Evolutionary conservation across 768 basidiomycete species (phyloP).

Genomic region (Lentinula boryana): DNA sequence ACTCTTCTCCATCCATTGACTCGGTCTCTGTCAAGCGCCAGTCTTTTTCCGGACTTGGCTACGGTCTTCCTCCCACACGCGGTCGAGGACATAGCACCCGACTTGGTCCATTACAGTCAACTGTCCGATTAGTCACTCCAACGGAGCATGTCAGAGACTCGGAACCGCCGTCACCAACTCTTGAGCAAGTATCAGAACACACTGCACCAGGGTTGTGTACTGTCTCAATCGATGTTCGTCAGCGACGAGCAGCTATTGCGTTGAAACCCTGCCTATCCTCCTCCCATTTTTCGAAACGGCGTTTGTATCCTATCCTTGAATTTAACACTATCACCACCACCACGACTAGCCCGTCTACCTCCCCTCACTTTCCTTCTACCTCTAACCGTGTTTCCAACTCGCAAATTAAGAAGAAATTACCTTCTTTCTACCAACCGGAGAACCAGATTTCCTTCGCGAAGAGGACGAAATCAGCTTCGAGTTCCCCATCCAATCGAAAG

Average conservation of each 20-base stretch:
- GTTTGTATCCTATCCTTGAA: background rate
- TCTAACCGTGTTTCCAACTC: background rate
- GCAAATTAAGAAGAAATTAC: background rate
- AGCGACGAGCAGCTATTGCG: background rate
- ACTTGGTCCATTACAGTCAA: background rate
- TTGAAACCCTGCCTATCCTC: background rate
- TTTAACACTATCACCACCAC: background rate
- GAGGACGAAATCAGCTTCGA: background rate
- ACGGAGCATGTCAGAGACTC: background rate
- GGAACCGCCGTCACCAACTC: no score
- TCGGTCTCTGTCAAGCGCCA: background rate
- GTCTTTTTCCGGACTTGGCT: background rate
- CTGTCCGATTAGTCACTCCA: background rate
- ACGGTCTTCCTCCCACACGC: background rate
- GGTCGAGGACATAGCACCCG: background rate
- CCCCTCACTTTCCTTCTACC: background rate
- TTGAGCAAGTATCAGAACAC: background rate
- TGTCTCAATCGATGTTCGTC: background rate
- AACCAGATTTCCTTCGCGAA: background rate
- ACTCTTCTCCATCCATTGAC: background rate
- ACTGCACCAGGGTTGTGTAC: background rate
- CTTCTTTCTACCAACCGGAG: background rate
- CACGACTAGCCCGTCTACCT: background rate
- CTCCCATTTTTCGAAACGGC: background rate
- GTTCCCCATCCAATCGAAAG: background rate